These are phyloP conservation scores for Eurotiales sp. DNA, from an alignment of 2,329 filamentous ascomycete genomes.

Conservation along the genomic window DNA sequence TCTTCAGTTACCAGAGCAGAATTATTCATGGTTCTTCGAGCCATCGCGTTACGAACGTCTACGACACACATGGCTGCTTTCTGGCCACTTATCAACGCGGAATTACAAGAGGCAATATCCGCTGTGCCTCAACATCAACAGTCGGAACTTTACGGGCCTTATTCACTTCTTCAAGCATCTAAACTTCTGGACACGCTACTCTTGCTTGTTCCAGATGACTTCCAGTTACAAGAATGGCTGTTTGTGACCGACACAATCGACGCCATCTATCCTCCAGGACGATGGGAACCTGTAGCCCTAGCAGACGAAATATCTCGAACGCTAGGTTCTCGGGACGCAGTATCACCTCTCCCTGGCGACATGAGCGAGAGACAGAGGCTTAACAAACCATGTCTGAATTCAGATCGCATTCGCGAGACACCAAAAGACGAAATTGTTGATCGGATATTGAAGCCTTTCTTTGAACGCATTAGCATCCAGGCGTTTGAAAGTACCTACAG, in stretches of 20 bases:
- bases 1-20: conserved; percentile 87
- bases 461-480: conserved; percentile 86
- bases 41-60: conserved; percentile 74
- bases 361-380: conserved; percentile 27
- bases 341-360: conserved; percentile 25
- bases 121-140: conserved; percentile 67
- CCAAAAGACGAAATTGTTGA: conserved; percentile 63
- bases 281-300: conserved; percentile 68
- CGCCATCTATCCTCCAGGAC: conserved; percentile 76
- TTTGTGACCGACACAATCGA: conserved; percentile 97
- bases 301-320: conserved; percentile 81
- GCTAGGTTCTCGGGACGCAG: conserved; percentile 51
- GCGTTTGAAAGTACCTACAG: conserved; percentile 91
- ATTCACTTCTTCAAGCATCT: conserved; percentile 80
- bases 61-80: conserved; percentile 75
- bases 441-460: conserved; percentile 79
- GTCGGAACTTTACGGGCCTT: conserved; percentile 72
- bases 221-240: conserved; percentile 97
- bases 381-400: conserved; percentile 41
- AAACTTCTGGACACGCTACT: conserved; percentile 90
- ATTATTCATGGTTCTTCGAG: conserved; percentile 81
- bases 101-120: conserved; percentile 75
- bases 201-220: conserved; percentile 84
- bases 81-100: conserved; percentile 86
- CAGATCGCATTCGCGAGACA: conserved; percentile 50